A percentile compares a stretch with the other conserved stretches of the same genome.
phyloP scores from a whole-genome alignment of 768 basidiomycete species.

The Dendrothele bispora region DNA sequence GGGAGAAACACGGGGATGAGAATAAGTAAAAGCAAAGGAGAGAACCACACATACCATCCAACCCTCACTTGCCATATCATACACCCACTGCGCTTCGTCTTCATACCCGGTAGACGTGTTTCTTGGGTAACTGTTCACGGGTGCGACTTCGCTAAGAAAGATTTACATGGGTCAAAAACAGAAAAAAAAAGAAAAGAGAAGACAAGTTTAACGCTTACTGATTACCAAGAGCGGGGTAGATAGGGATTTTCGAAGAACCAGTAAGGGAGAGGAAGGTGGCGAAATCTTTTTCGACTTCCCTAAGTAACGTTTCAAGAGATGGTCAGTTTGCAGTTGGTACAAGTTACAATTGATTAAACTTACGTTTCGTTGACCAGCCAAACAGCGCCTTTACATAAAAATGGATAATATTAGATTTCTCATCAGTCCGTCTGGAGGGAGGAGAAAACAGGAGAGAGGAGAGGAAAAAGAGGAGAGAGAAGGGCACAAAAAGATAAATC shows the following conservation, averaged over 20 bases:
- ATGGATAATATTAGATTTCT: neutral
- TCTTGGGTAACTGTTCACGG: conserved; percentile 59
- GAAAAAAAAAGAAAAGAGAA: neutral
- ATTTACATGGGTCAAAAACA: neutral
- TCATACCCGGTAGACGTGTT: conserved; percentile 34
- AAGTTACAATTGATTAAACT: conserved; percentile 13
- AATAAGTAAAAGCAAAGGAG: neutral
- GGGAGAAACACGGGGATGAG: neutral
- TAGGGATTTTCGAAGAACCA: too few species aligned
- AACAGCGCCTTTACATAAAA: conserved; percentile 38
- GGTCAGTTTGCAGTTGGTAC: neutral
- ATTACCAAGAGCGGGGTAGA: conserved; percentile 56
- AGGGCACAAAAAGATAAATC: too few species aligned
- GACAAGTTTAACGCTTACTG: conserved; percentile 35
- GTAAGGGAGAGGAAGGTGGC: conserved; percentile 43
- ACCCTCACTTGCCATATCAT: conserved; percentile 47
- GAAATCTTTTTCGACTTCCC: conserved; percentile 45
- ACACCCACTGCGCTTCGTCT: conserved; percentile 52
- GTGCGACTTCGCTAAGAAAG: conserved; percentile 48
- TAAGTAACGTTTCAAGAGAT: conserved; percentile 18
- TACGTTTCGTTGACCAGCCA: conserved; percentile 49
- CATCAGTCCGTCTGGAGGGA: too few species aligned
- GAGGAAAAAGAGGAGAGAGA: neutral
- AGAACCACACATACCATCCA: conserved; percentile 41
- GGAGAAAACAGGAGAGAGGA: too few species aligned